Base-by-base conservation (phyloP, 495 filamentous ascomycete genomes). In the Talaromyces liani region DNA sequence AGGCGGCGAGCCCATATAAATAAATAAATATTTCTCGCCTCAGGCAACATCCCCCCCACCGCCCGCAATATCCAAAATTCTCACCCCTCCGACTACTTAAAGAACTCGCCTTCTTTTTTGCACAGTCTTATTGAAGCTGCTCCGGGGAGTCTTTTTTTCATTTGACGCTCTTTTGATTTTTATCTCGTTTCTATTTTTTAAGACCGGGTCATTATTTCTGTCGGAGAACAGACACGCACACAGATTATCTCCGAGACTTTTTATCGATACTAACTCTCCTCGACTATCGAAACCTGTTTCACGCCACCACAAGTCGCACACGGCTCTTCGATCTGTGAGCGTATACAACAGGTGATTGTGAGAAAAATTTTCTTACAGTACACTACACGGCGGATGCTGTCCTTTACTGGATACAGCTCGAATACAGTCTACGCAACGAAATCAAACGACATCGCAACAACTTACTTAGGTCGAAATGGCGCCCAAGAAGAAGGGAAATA, bases 401-500 rank as follows among this genome's bases (percentile, higher is more conserved):
- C 31, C 27, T 58, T 58, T 29, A 33, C 9, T 33, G 25, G 27
- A 62, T 24, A 49, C 41, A 62, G 24, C 18, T 51, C 47, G 60
- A 61, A 45, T 9, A 20, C 36, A 18, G 25, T 47, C 34, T 33
- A 10, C n/a, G 24, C 16, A 16, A n/a, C 39, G 31, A 25, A 24
- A 55, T 33, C 57, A 39, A 54, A 24, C 61, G 34, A 3, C 34
- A 34, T 27, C 54, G 45, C 24, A 29, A 41, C 22, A 39, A 60
- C 18, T 20, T 49, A 60, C 18, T 20, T 49, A 47, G 54, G 16
- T 60, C 45, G 63, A 67, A 63, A 96, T 97, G 93, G 80, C 92
- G 67, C 92, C 93, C 47, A 97, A 96, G 79, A 96, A 95, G 82
- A 94, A 96, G 82, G 88, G 87, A 75, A 88, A 87, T 73, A 96